Evolutionary conservation across 2,329 filamentous ascomycete species (phyloP).

Genomic region (Sclerotinia nivalis): DNA sequence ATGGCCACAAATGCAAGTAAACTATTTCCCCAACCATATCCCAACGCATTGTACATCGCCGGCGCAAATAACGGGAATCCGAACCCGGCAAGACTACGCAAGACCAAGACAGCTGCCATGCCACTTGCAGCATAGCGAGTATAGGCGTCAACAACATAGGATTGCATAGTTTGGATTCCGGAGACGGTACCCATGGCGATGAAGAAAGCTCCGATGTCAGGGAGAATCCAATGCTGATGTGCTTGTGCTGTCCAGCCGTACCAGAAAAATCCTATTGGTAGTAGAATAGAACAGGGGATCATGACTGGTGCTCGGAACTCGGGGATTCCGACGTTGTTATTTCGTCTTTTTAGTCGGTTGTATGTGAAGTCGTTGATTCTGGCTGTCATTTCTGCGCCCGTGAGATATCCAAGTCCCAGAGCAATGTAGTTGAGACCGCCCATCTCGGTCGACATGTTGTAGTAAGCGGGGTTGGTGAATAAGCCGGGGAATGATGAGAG

Average conservation of each 20-base stretch:
- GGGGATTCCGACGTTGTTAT: constrained; percentile 45
- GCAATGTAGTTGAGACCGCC: constrained; percentile 58
- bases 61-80: constrained; percentile 37
- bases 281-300: constrained; percentile 52
- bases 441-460: constrained; percentile 56
- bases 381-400: constrained; percentile 43
- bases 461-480: constrained; percentile 51
- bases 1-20: constrained; percentile 52
- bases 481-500: constrained; percentile 61
- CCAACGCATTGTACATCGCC: constrained; percentile 36
- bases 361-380: constrained; percentile 39
- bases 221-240: constrained; percentile 55
- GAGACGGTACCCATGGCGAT: constrained; percentile 50
- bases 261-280: constrained; percentile 58
- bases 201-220: constrained; percentile 55
- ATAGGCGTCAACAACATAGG: constrained; percentile 55
- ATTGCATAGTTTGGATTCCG: constrained; percentile 42
- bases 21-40: constrained; percentile 53
- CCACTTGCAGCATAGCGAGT: constrained; percentile 42
- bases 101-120: constrained; percentile 43
- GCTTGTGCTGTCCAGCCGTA: constrained; percentile 59
- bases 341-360: constrained; percentile 32
- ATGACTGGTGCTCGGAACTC: constrained; percentile 65
- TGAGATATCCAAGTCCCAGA: constrained; percentile 47
- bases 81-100: constrained; percentile 37